Conservation (phyloP, 176 grass and related monocot genomes). For the Ampelocalamus luodianensis region DNA sequence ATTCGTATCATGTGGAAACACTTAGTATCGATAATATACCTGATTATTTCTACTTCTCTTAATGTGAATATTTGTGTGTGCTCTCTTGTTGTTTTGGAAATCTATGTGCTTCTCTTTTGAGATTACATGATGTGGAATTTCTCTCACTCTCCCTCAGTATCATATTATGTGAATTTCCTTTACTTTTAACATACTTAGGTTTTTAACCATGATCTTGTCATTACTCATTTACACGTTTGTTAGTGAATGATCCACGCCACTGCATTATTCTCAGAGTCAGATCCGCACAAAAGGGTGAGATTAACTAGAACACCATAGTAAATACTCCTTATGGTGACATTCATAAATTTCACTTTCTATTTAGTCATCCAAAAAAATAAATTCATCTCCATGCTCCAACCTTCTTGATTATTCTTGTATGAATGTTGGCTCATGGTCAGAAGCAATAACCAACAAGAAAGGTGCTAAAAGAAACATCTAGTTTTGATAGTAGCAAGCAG, state of each 20-base stretch:
- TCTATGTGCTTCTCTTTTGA: neutral
- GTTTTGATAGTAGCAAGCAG: slow-evolving; percentile 23
- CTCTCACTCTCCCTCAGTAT: neutral
- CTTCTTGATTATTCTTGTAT: neutral
- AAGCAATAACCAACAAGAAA: slow-evolving; percentile 4
- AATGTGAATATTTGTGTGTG: neutral
- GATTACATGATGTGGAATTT: neutral
- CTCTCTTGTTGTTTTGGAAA: neutral
- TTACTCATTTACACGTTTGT: neutral
- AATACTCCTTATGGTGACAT: neutral
- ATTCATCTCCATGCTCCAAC: neutral
- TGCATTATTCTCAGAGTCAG: neutral
- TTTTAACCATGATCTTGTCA: neutral
- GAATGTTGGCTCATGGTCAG: neutral
- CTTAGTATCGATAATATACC: neutral
- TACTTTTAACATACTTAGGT: neutral
- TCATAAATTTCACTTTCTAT: neutral
- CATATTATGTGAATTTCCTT: neutral
- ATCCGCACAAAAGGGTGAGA: neutral
- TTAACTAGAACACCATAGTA: neutral
- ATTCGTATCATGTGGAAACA: neutral
- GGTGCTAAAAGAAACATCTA: neutral
- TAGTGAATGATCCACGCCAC: neutral
- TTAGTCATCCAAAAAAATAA: neutral
- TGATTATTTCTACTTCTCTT: neutral